phyloP scores from a whole-genome alignment of 768 basidiomycete genomes.

The Agaricus blazei region DNA sequence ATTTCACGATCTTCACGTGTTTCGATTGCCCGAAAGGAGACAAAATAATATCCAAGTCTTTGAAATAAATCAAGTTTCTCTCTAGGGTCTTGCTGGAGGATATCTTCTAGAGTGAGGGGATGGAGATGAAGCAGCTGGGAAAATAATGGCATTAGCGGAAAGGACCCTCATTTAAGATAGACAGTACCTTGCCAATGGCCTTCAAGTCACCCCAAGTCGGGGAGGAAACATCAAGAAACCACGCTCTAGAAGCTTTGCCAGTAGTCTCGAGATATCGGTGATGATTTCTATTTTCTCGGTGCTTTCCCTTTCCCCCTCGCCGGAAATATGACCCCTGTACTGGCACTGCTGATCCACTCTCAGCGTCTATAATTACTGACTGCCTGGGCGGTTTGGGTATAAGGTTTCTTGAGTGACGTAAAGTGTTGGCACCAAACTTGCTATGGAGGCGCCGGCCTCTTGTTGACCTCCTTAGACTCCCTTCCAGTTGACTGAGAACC shows the following conservation, averaged over 20 bases:
- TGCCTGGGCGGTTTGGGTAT: neutral
- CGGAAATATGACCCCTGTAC: conserved; percentile 12
- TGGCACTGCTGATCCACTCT: neutral
- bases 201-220: conserved; percentile 88
- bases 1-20: conserved; percentile 39
- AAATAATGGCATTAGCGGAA: neutral
- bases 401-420: conserved; percentile 19
- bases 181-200: conserved; percentile 73
- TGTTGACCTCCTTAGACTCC: conserved; percentile 33
- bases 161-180: neutral
- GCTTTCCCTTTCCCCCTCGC: conserved; percentile 44
- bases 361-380: neutral
- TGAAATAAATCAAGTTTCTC: conserved; percentile 90
- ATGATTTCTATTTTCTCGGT: conserved; percentile 20
- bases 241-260: conserved; percentile 45
- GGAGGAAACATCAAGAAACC: conserved; percentile 90
- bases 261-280: neutral
- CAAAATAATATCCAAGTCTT: conserved; percentile 86
- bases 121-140: conserved; percentile 78
- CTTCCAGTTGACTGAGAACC: conserved; percentile 47
- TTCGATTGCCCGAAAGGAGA: conserved; percentile 83
- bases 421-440: neutral
- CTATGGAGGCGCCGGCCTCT: conserved; percentile 14
- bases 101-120: conserved; percentile 90
- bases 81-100: conserved; percentile 83